Conservation (phyloP, 306 rosid genomes). For the Luffa acutangula region DNA sequence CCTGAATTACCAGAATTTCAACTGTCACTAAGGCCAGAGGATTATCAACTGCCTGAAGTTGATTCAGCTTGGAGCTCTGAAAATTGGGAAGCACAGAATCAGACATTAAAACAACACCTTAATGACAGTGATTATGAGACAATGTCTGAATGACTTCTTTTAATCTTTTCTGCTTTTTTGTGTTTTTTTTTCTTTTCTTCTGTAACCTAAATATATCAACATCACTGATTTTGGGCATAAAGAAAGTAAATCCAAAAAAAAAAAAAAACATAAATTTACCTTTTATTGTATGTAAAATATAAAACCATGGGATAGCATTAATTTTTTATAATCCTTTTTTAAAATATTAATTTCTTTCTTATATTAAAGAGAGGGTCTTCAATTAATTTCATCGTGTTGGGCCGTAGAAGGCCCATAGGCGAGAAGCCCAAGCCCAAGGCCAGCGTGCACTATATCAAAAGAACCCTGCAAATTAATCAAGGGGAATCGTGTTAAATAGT, state of each 20-base stretch:
- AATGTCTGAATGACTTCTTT: slow-evolving; percentile 21
- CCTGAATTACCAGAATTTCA: slow-evolving; percentile 92
- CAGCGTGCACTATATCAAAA: no score
- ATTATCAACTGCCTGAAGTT: slow-evolving; percentile 55
- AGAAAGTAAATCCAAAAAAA: background rate
- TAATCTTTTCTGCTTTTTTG: background rate
- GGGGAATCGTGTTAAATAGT: no score
- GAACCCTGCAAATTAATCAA: no score
- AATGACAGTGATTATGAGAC: slow-evolving; percentile 51
- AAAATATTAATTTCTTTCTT: no score
- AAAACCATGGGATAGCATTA: no score
- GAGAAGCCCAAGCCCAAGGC: no score
- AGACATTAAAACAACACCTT: slow-evolving; percentile 65
- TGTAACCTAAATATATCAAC: background rate
- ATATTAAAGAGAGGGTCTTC: no score
- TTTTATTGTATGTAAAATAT: no score
- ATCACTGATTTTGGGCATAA: background rate
- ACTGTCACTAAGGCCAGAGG: slow-evolving; percentile 76
- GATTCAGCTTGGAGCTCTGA: slow-evolving; percentile 62
- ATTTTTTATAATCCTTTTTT: no score
- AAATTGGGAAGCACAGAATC: slow-evolving; percentile 47
- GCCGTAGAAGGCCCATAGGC: no score
- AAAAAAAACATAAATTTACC: background rate
- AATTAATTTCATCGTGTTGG: no score
- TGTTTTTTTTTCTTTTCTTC: background rate